Conservation (phyloP, 2,329 filamentous ascomycete genomes). For the Drechslera avenae region DNA sequence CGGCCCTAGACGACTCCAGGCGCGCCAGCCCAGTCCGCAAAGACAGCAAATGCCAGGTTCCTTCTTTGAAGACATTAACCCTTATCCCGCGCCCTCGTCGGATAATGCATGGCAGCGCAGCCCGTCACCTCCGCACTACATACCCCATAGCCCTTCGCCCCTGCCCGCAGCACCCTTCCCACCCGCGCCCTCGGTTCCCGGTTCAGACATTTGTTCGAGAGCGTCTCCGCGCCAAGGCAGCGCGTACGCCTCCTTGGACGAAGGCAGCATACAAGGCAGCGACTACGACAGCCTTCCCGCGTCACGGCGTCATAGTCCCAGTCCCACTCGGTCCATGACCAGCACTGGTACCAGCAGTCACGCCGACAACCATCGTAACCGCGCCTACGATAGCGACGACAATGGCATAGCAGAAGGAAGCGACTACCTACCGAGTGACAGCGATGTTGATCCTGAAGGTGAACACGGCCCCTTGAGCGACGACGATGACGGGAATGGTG, state of each 20-base stretch:
- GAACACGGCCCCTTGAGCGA: conserved; percentile 3
- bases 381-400: not conserved
- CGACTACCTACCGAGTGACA: conserved; percentile 3
- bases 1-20: too few relatives aligned
- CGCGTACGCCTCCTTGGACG: too few relatives aligned
- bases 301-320: not conserved
- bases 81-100: not conserved
- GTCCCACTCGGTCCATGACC: too few relatives aligned
- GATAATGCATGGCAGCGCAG: conserved; percentile 10
- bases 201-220: too few relatives aligned
- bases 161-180: not conserved
- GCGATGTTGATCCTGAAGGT: not conserved
- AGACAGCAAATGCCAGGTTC: not conserved
- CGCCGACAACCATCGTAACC: too few relatives aligned
- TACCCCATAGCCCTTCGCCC: too few relatives aligned
- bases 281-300: not conserved
- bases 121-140: not conserved
- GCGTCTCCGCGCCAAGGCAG: not conserved
- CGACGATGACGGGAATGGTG: not conserved
- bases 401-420: conserved; percentile 7
- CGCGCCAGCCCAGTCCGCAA: too few relatives aligned
- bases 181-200: not conserved
- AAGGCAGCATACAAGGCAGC: not conserved
- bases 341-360: too few relatives aligned
- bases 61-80: not conserved